A percentile compares a stretch with the other conserved stretches of the same genome.
These are phyloP conservation scores for Oligophagozyma castellii DNA, from an alignment of 1,139 yeast genomes.

Conservation along the genomic window DNA sequence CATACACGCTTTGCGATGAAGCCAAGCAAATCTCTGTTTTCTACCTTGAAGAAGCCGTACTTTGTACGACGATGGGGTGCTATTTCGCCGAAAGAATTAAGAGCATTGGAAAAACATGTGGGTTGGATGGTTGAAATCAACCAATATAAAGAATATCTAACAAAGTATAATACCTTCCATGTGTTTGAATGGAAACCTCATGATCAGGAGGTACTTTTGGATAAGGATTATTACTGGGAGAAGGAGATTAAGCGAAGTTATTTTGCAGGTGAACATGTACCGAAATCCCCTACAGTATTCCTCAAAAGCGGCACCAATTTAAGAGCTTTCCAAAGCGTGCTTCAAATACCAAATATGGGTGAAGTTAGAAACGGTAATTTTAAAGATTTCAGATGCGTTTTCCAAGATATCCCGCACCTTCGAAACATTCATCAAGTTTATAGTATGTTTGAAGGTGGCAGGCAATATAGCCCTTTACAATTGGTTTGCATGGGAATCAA, in stretches of 20 bases:
- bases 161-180: neutral
- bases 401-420: neutral
- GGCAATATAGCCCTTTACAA: neutral
- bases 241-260: neutral
- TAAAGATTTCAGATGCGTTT: neutral
- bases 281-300: neutral
- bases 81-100: no score
- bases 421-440: neutral
- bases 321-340: neutral
- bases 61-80: no score
- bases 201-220: neutral
- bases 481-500: slow-evolving; percentile 3
- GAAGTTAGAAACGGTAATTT: neutral
- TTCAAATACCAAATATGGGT: neutral
- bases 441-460: neutral
- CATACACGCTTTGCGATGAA: no score
- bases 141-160: neutral
- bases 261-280: neutral
- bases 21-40: no score
- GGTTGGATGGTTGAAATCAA: no score
- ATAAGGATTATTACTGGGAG: neutral
- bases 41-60: no score
- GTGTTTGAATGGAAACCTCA: neutral
- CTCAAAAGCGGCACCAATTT: neutral
- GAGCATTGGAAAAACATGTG: no score